Conservation (phyloP, 2,329 filamentous ascomycete species). For the Scytalidium sp. region DNA sequence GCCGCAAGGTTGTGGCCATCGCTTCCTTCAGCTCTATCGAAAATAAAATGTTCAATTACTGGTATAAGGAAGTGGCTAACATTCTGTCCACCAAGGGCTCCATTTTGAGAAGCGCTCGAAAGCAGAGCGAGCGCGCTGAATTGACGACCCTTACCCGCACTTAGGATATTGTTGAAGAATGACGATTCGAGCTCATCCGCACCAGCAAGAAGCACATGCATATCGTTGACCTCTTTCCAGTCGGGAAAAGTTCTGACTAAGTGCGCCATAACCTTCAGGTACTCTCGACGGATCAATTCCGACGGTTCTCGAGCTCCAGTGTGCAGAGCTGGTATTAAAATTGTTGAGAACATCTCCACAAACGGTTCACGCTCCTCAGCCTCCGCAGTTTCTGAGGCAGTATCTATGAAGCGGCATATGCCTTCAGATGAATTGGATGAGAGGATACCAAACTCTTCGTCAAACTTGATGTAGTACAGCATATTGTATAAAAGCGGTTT, state of each 20-base stretch:
- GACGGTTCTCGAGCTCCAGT: constrained; percentile 73
- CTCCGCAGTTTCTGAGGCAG: constrained; percentile 44
- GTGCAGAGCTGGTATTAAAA: constrained; percentile 74
- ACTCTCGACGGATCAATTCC: constrained; percentile 81
- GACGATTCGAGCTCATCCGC: constrained; percentile 59
- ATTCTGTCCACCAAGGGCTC: constrained; percentile 70
- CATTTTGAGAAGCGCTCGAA: constrained; percentile 61
- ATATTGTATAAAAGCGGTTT: constrained; percentile 84
- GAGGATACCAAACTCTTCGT: constrained; percentile 85
- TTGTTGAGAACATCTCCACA: constrained; percentile 55
- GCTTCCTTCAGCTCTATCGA: constrained; percentile 67
- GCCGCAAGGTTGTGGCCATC: constrained; percentile 86
- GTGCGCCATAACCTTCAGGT: constrained; percentile 74
- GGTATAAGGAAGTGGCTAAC: constrained; percentile 86
- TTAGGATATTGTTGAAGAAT: constrained; percentile 91
- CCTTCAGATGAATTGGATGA: constrained; percentile 76
- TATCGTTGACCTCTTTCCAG: constrained; percentile 70
- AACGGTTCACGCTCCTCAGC: constrained; percentile 44
- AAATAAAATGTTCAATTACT: constrained; percentile 90
- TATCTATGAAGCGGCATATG: constrained; percentile 74
- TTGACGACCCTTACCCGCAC: constrained; percentile 83
- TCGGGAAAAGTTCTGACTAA: constrained; percentile 68
- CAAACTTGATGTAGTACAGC: constrained; percentile 79
- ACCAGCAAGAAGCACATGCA: constrained; percentile 65
- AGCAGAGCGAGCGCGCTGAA: constrained; percentile 79